Conservation (phyloP, 73 alveolate genomes). For the Paraurostyla sp. region DNA sequence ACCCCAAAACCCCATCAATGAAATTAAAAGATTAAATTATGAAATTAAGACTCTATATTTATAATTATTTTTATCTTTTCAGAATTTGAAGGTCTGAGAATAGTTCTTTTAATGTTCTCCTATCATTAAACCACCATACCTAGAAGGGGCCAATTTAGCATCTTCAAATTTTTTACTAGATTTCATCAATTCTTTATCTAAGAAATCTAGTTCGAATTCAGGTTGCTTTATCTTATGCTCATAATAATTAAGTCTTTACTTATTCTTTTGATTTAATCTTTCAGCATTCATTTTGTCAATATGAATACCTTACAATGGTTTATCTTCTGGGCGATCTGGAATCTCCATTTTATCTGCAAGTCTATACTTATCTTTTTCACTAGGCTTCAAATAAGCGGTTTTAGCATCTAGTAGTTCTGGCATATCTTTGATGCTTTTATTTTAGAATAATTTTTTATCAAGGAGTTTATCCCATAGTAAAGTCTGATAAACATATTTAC, state of each 20-base stretch:
- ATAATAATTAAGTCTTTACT: neutral
- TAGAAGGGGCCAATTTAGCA: constrained; percentile 21
- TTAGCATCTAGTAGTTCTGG: constrained; percentile 33
- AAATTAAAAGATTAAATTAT: too few species aligned
- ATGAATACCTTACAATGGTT: neutral
- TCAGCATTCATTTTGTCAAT: constrained; percentile 16
- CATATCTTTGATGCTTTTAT: constrained; percentile 25
- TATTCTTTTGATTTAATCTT: constrained; percentile 12
- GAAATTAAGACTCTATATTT: neutral
- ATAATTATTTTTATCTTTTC: too few species aligned
- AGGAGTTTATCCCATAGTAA: constrained; percentile 46
- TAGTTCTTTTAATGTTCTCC: constrained; percentile 56
- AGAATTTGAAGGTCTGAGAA: constrained; percentile 18
- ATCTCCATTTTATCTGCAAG: constrained; percentile 45
- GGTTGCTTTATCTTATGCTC: constrained; percentile 23
- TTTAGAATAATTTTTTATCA: constrained; percentile 26
- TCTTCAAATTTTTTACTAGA: constrained; percentile 39
- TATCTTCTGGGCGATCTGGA: constrained; percentile 16
- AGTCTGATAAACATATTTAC: constrained; percentile 50
- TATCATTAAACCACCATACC: constrained; percentile 46
- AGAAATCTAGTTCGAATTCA: constrained; percentile 41
- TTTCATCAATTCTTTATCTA: constrained; percentile 31
- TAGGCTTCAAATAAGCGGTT: constrained; percentile 27
- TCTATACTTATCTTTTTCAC: constrained; percentile 40
- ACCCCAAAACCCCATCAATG: too few species aligned